These are phyloP conservation scores for Termitomyces sp. DNA, from an alignment of 768 basidiomycete genomes.

Conservation along the genomic window DNA sequence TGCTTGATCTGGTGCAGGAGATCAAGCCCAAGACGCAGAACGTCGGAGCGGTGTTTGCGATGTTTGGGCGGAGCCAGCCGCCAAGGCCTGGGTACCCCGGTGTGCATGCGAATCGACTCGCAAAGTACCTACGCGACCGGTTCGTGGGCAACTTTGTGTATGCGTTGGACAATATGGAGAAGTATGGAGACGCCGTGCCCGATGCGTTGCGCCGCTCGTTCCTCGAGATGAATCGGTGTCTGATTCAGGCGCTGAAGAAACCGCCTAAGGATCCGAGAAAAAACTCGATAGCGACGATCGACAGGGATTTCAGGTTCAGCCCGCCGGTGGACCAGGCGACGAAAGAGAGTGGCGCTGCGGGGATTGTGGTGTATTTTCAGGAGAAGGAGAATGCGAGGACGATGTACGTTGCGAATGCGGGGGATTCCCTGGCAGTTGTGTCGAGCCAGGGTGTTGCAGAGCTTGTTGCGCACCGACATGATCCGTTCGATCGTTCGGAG, in stretches of 20 bases:
- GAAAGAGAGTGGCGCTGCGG: constrained; percentile 72
- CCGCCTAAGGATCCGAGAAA: constrained; percentile 43
- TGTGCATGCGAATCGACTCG: constrained; percentile 59
- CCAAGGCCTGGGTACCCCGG: constrained; percentile 36
- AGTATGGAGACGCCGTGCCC: constrained; percentile 43
- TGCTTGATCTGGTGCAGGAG: constrained; percentile 91
- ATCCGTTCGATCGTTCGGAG: constrained; percentile 85
- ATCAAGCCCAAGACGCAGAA: constrained; percentile 58
- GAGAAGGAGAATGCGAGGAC: constrained; percentile 51
- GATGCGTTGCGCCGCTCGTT: constrained; percentile 89
- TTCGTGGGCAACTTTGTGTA: constrained; percentile 68
- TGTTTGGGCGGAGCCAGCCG: constrained; percentile 81
- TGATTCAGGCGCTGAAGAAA: constrained; percentile 28
- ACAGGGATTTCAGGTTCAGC: constrained; percentile 26
- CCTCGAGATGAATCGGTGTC: constrained; percentile 77
- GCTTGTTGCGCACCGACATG: constrained; percentile 75
- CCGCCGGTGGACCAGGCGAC: constrained; percentile 42
- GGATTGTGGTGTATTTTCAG: constrained; percentile 81
- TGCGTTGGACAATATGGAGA: constrained; percentile 38
- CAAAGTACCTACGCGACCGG: constrained; percentile 82
- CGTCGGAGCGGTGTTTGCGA: constrained; percentile 89
- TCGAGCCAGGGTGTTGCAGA: constrained; percentile 73
- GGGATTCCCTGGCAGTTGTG: constrained; percentile 84
- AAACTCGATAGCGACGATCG: constrained; percentile 60
- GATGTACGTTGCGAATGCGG: constrained; percentile 87